Conservation (phyloP, 2,329 filamentous ascomycete genomes). For the Bipolaris zeicola region DNA sequence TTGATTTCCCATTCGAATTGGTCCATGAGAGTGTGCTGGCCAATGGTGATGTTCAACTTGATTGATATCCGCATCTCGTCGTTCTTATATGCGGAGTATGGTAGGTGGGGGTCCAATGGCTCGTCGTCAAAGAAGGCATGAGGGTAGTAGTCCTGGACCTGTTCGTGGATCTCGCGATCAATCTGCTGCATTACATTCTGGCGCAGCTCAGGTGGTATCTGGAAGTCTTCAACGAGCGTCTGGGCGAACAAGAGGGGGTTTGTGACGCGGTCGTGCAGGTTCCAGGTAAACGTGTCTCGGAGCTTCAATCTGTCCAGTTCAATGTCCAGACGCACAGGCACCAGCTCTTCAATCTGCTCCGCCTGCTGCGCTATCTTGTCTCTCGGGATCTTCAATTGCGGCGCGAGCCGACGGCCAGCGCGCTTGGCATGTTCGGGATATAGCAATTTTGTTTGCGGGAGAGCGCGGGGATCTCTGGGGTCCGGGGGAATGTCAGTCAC, state of each 20-base stretch:
- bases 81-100: constrained; percentile 95
- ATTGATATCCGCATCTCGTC: constrained; percentile 97
- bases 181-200: constrained; percentile 66
- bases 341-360: constrained; percentile 87
- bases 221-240: constrained; percentile 85
- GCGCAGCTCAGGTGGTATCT: constrained; percentile 71
- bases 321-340: constrained; percentile 89
- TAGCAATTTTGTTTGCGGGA: constrained; percentile 61
- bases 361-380: constrained; percentile 83
- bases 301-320: constrained; percentile 95
- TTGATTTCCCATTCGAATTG: constrained; percentile 99
- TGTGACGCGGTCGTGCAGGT: constrained; percentile 87
- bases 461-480: constrained; percentile 58
- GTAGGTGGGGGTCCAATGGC: constrained; percentile 83
- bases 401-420: constrained; percentile 76
- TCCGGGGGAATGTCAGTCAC: constrained; percentile 63
- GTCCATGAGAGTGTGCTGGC: constrained; percentile 89
- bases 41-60: constrained; percentile 97
- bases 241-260: constrained; percentile 81
- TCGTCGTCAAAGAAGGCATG: constrained; percentile 90
- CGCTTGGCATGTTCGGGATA: constrained; percentile 80
- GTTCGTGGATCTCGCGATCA: constrained; percentile 80
- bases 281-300: constrained; percentile 98
- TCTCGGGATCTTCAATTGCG: constrained; percentile 75
- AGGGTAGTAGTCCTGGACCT: constrained; percentile 91